These are phyloP conservation scores for Kodamaea derodonti DNA, from an alignment of 1,139 yeast genomes.

Conservation along the genomic window DNA sequence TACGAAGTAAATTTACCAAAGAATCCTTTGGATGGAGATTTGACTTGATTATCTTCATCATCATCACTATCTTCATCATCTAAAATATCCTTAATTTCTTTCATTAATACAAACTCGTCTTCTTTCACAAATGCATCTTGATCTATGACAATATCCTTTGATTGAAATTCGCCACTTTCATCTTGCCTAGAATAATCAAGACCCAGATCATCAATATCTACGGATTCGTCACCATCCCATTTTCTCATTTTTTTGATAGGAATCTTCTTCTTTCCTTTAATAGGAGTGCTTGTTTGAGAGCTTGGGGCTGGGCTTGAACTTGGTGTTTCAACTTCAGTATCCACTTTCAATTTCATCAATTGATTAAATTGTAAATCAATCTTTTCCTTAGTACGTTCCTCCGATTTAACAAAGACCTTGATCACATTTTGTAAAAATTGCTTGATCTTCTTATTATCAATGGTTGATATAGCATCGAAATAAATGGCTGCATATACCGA, in stretches of 20 bases:
- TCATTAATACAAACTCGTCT: constrained; percentile 40
- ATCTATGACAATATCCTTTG: constrained; percentile 19
- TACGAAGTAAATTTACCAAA: constrained; percentile 35
- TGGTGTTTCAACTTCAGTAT: constrained; percentile 5
- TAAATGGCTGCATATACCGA: constrained; percentile 35
- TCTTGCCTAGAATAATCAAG: constrained; percentile 35
- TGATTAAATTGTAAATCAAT: constrained; percentile 37
- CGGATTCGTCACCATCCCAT: constrained; percentile 42
- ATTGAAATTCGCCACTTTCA: constrained; percentile 38
- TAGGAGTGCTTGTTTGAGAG: background rate
- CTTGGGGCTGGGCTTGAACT: constrained; percentile 2
- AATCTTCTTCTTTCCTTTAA: constrained; percentile 7
- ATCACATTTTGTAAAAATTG: constrained; percentile 32
- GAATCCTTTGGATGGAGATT: constrained; percentile 19
- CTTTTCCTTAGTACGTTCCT: constrained; percentile 32
- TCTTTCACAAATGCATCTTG: constrained; percentile 33
- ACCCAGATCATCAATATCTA: constrained; percentile 20
- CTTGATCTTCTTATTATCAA: constrained; percentile 39
- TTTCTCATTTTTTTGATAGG: constrained; percentile 39
- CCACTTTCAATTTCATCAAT: constrained; percentile 28
- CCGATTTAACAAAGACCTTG: constrained; percentile 30
- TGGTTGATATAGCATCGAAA: constrained; percentile 38
- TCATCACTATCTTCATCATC: constrained; percentile 29
- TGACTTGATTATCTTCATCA: constrained; percentile 5
- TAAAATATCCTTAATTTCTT: constrained; percentile 41